Evolutionary conservation across 1,139 yeast genomes (phyloP).

Genomic region (Pichia sp.): DNA sequence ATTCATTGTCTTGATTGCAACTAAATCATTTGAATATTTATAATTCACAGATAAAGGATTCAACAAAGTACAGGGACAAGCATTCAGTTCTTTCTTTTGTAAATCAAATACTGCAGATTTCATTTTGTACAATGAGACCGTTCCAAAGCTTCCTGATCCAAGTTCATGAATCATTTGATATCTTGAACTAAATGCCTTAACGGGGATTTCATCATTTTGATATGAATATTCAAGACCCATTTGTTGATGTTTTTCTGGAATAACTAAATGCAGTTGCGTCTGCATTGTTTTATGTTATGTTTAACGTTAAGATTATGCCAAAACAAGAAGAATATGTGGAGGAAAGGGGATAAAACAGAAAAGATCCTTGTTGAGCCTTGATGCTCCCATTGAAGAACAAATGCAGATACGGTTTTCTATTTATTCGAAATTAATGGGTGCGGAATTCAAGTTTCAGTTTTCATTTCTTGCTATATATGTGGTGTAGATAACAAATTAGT

Average conservation of each 20-base stretch:
- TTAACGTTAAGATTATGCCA: neutral
- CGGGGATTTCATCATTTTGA: constrained; percentile 14
- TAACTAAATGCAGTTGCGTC: neutral
- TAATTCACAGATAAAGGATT: constrained; percentile 34
- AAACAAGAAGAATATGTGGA: neutral
- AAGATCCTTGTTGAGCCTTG: constrained; percentile 2
- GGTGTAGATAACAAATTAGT: no score
- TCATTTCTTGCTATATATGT: no score
- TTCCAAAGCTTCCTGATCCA: constrained; percentile 78
- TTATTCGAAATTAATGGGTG: neutral
- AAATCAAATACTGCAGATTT: constrained; percentile 11
- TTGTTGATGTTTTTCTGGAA: neutral
- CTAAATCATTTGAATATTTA: constrained; percentile 37
- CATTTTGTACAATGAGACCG: constrained; percentile 57
- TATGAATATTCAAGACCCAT: neutral
- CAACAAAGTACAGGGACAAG: constrained; percentile 40
- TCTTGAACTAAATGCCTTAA: constrained; percentile 27
- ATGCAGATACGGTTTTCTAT: neutral
- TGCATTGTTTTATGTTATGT: neutral
- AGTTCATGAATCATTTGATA: constrained; percentile 48
- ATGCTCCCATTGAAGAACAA: constrained; percentile 1
- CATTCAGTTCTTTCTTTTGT: constrained; percentile 15
- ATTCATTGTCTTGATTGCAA: constrained; percentile 82
- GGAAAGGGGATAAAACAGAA: neutral
- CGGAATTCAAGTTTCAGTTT: neutral